Base-by-base conservation (phyloP, 2,329 filamentous ascomycete species). In the Pseudophaeomoniella oleicola region DNA sequence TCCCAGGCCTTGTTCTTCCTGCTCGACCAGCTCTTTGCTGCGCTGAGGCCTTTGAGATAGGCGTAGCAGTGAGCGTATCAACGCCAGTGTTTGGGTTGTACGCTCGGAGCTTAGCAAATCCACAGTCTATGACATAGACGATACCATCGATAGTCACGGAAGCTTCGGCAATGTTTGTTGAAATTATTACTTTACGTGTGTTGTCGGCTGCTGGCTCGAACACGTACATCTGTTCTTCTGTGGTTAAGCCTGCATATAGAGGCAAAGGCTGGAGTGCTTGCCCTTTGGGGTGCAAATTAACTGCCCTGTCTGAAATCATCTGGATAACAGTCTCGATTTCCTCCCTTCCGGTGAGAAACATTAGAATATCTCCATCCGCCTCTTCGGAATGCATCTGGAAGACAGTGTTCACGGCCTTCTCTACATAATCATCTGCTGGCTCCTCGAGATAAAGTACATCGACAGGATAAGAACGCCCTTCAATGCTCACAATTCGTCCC, bases 131-230 rank as follows among this genome's bases (percentile, higher is more conserved):
- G 4, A 98, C 88, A 50, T 84, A 93, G 37, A 86, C 78, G 41
- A 96, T 87, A 2, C 85, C 86, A 37, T 90, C 79, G 38, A 96
- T 92, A 12, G 90, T 96, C 31, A 98, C 81, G 2, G 85, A 94
- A 3, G 90, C 88, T 63, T 98, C 90, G 10, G 90, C 86, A 44
- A 96, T 94, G 53, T 96, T 96, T 40, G 90, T 96, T 3, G 84
- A 81, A 45, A 94, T 78, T 22, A 98, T 82, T 29, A 94, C 81
- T 53, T 96, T 96, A 30, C 90, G 73, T 1, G 78, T 87, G 40
- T 87, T 79, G 42, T 83, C 77, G 0, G 83, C 76, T 2, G 86
- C 66, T 37, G 81, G 76, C 48, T 94, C 85, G 53, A 96, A 96
- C 30, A 96, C 81, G 45, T 87, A 87, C 75, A 94, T 88, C 53